A percentile compares a stretch with the other conserved stretches of the same genome.
Conservation (phyloP, 257 asterid genomes). For the Solanum tacnaense region DNA sequence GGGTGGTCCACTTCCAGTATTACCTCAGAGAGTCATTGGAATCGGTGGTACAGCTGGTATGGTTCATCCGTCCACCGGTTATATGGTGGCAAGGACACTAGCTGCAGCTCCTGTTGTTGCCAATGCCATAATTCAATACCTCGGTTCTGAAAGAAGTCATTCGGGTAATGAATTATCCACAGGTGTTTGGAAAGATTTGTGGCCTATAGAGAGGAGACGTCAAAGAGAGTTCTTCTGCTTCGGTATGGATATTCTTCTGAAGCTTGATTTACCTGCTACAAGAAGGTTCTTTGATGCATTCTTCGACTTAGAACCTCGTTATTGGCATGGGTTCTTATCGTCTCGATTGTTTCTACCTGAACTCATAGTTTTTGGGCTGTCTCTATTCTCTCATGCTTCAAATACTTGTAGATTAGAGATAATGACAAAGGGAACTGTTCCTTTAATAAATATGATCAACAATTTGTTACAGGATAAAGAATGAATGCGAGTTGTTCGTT, state of each 20-base stretch:
- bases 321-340: conserved; percentile 92
- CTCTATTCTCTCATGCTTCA: conserved; percentile 69
- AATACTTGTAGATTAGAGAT: conserved; percentile 75
- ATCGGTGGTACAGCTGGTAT: conserved; percentile 97
- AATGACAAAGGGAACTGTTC: conserved; percentile 81
- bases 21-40: conserved; percentile 85
- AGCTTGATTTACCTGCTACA: conserved; percentile 75
- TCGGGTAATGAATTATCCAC: conserved; percentile 47
- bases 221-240: conserved; percentile 94
- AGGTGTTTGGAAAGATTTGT: conserved; percentile 81
- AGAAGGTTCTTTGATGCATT: conserved; percentile 86
- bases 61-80: conserved; percentile 98
- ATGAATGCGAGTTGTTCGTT: neutral
- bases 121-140: conserved; percentile 57
- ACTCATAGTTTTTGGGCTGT: conserved; percentile 61
- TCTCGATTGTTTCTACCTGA: conserved; percentile 86
- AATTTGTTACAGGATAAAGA: conserved; percentile 65
- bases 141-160: conserved; percentile 34
- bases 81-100: conserved; percentile 92
- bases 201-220: conserved; percentile 94
- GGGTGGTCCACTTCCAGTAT: conserved; percentile 94
- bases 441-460: conserved; percentile 62
- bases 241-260: conserved; percentile 88
- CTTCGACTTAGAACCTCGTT: conserved; percentile 81
- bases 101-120: conserved; percentile 96